Evolutionary conservation across 495 filamentous ascomycete species (phyloP), one percentile per base, ranked within the genome.

Genomic region (Aspergillus baeticus): DNA sequence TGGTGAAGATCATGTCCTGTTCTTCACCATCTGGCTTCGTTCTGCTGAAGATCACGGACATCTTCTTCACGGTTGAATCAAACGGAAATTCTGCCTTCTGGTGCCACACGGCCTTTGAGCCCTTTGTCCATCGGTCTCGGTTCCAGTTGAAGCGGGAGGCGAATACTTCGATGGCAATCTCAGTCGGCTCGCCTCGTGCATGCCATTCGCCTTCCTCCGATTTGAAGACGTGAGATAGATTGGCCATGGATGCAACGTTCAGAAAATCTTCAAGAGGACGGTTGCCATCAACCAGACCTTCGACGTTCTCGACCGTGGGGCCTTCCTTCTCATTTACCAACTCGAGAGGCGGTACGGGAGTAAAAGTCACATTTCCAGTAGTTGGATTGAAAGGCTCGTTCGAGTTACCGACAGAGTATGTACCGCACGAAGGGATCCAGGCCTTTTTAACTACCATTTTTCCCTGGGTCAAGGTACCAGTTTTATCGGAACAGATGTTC

Each of bases 101-200:
- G 10, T 60, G 57, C 80, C 79, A 85, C 15, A 76, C 66, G 14
- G 60, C 55, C 18, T 73, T 58, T n/a, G n/a, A n/a, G 17, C 71
- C 74, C 8, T 71, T 49, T 11, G 69, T 74, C 55, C 73, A 69
- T 35, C 65, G 73, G 44, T 77, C 66, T 34, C 80, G 72, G 59
- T 82, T 80, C 72, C 73, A 78, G 54, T 78, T 66, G 57, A 86
- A 82, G 17, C 82, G 70, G 23, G 67, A 76, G 15, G 81, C 74
- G 62, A 85, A 83, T 11, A 86, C 81, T 57, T 85, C 77, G 29
- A 86, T 79, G 2, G 84, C 81, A 58, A 85, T 84, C 52, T 86
- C 82, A 0, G 83, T 86, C 17, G 84, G 84, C 45, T 85, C 81
- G 23, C 84, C 84, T 5, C 71, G 73, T 10, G 80, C 78, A 52